Evolutionary conservation across 345 rosid species (phyloP).

Genomic region (Gynandropsis gynandra): DNA sequence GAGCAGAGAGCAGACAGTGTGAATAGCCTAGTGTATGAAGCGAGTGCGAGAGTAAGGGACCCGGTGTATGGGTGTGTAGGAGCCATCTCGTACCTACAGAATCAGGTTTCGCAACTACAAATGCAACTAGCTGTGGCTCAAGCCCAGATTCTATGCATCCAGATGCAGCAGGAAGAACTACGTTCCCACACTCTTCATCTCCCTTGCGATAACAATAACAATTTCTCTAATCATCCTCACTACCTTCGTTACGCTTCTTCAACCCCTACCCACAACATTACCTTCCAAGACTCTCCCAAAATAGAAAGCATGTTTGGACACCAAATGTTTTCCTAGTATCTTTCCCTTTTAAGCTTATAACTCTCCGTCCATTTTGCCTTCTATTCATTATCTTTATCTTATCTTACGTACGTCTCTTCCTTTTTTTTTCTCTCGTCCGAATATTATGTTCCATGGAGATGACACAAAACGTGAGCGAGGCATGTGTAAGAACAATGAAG

Average conservation of each 20-base stretch:
- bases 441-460: too few species aligned
- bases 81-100: constrained; percentile 48
- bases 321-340: constrained; percentile 41
- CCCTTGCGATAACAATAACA: not conserved
- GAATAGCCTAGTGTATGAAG: constrained; percentile 64
- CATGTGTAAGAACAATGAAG: too few species aligned
- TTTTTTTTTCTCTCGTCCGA: too few species aligned
- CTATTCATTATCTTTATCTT: not conserved
- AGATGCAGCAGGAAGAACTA: constrained; percentile 44
- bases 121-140: constrained; percentile 59
- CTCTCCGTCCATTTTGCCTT: not conserved
- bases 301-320: constrained; percentile 40
- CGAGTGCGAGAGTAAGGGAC: constrained; percentile 52
- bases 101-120: constrained; percentile 52
- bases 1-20: constrained; percentile 54
- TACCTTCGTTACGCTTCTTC: constrained; percentile 18
- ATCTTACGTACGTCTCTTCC: not conserved
- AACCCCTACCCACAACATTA: constrained; percentile 24
- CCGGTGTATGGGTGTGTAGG: constrained; percentile 70
- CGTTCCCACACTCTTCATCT: not conserved
- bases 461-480: too few species aligned
- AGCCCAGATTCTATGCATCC: constrained; percentile 53
- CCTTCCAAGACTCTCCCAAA: constrained; percentile 30
- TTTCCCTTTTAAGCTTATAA: not conserved
- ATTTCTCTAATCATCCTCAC: constrained; percentile 17